Evolutionary conservation across 208 protist species (phyloP), one percentile per base, ranked within the genome.

Genomic region (Trichomonas vaginalis): DNA sequence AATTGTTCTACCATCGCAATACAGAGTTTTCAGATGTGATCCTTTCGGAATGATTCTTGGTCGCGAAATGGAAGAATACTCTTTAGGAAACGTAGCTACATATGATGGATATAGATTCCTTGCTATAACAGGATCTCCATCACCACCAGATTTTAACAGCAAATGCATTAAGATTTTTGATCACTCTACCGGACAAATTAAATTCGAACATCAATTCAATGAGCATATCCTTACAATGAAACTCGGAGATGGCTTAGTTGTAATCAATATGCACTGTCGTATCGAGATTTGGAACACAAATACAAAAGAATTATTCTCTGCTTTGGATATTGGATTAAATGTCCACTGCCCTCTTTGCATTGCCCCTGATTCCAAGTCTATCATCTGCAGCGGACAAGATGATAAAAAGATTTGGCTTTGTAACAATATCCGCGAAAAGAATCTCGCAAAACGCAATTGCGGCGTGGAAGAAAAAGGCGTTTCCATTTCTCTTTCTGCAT

Each of bases 1-100:
- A 6, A 51, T 51, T 14, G 45, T 92, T 39, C 86, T 92, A 27
- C 86, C 86, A 15, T 92, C 86, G 39, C 86, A 92, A 32, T 92
- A 92, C 45, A 35, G 40, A 39, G 46, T 92, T 92, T 92, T 92
- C 45, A 48, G 86, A 23, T 92, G 86, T 21, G 86, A 92, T 39
- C 86, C 86, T 35, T 92, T 92, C 45, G 86, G 86, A 51, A 92
- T 92, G 86, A 92, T 92, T 51, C 51, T 92, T 17, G 46, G 86
- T 32, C 86, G 86, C 21, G 86, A 92, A 92, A 48, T 42, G 12
- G 86, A 92, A 92, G 86, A 92, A 35, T 39, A 48, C 14, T 92
- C 86, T 35, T 27, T 92, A 8, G 86, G 86, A 4, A 8, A 35
- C 35, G 86, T 92, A 21, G 86, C 86, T n/a, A 92, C 86, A 27